These are phyloP conservation scores for Xanthoconium purpureum DNA, from an alignment of 768 basidiomycete species.

Conservation along the genomic window DNA sequence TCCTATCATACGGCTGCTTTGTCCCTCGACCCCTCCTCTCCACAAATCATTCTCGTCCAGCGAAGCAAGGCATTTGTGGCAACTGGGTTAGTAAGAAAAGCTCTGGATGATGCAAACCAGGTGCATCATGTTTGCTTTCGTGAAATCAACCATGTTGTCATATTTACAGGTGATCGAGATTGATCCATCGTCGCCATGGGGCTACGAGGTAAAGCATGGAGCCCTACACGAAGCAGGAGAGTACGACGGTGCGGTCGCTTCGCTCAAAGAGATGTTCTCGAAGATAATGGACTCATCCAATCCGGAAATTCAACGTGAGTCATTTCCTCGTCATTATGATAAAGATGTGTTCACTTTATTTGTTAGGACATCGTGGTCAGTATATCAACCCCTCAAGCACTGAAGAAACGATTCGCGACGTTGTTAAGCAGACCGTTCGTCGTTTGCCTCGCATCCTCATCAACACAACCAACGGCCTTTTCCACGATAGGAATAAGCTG, in stretches of 20 bases:
- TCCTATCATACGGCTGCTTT: not conserved
- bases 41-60: not conserved
- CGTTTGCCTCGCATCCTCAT: not conserved
- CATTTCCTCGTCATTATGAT: not conserved
- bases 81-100: not conserved
- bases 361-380: not conserved
- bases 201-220: not conserved
- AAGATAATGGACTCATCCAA: not conserved
- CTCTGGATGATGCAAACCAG: not conserved
- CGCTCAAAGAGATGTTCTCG: not conserved
- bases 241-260: not conserved
- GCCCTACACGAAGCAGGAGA: not conserved
- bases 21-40: not conserved
- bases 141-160: no score
- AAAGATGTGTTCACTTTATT: not conserved
- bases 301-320: not conserved
- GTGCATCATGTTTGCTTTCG: not conserved
- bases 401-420: not conserved
- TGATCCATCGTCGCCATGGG: not conserved
- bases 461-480: not conserved
- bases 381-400: not conserved
- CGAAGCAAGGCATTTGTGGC: not conserved
- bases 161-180: not conserved
- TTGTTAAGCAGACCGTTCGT: not conserved
- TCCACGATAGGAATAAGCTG: not conserved